Percentiles rank a stretch among this genome's conserved stretches.
These are phyloP conservation scores for Metschnikowia anglica DNA, from an alignment of 805 yeast species.

Conservation along the genomic window DNA sequence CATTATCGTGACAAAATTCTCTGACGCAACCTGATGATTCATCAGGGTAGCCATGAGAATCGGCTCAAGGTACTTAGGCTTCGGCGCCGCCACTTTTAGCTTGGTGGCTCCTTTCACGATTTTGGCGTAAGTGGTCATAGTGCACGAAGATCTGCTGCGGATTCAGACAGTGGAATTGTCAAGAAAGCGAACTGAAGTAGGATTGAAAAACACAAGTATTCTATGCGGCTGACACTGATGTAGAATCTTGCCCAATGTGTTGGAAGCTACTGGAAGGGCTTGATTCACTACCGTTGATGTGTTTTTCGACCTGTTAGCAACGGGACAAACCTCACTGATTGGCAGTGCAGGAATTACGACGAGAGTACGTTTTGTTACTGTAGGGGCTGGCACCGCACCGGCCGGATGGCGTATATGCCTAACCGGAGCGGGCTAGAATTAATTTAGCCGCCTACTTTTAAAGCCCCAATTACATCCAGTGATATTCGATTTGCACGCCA, in stretches of 20 bases:
- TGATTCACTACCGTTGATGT: neutral
- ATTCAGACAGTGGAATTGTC: neutral
- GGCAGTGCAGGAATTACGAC: slow-evolving; percentile 6
- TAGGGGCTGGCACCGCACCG: neutral
- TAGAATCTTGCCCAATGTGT: neutral
- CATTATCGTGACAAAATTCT: slow-evolving; percentile 69
- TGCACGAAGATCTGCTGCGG: neutral
- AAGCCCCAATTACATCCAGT: no score
- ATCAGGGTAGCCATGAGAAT: slow-evolving; percentile 68
- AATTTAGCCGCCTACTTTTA: no score
- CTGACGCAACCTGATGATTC: slow-evolving; percentile 40
- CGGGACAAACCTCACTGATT: slow-evolving; percentile 2
- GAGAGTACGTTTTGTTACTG: slow-evolving; percentile 1
- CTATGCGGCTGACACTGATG: neutral
- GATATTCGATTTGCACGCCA: no score
- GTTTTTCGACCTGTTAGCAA: slow-evolving; percentile 4
- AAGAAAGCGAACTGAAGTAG: neutral
- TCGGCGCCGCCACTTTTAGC: slow-evolving; percentile 89
- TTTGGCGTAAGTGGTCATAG: slow-evolving; percentile 50
- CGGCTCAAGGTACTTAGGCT: slow-evolving; percentile 93
- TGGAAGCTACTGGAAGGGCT: no score
- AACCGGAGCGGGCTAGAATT: no score
- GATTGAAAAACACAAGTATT: neutral
- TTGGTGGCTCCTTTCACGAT: slow-evolving; percentile 62
- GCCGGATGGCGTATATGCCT: no score